Percentiles rank a stretch among this genome's conserved stretches.
phyloP scores from a whole-genome alignment of 345 rosid genomes.

The Syzygium aqueum region DNA sequence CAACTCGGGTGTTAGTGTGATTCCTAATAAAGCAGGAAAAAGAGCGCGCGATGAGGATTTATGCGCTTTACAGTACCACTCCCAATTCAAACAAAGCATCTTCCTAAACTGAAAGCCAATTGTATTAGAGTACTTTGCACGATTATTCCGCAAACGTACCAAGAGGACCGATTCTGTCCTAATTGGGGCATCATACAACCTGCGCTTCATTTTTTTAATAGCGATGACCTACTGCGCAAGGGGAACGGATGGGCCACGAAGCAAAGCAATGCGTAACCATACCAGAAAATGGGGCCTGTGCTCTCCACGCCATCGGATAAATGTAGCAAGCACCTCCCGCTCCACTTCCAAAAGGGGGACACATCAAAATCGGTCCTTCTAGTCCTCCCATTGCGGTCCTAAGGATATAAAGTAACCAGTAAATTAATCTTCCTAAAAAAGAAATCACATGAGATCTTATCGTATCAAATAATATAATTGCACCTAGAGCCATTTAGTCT shows the following conservation, averaged over 20 bases:
- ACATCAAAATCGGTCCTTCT: not conserved
- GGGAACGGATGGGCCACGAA: not conserved
- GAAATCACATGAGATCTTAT: not conserved
- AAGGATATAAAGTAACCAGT: not conserved
- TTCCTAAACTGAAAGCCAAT: not conserved
- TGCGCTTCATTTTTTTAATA: not conserved
- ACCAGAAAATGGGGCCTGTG: not conserved
- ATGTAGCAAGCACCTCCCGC: not conserved
- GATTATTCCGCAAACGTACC: not conserved
- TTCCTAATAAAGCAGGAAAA: not conserved
- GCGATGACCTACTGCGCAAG: not conserved
- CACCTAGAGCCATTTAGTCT: not conserved
- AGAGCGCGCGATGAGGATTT: not conserved
- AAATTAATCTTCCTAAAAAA: not conserved
- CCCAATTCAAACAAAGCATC: fast-evolving
- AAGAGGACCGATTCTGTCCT: not conserved
- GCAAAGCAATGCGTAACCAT: not conserved
- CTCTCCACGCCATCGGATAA: not conserved
- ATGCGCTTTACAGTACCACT: not conserved
- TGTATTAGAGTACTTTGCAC: not conserved
- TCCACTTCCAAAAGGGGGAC: not conserved
- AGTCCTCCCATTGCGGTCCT: not conserved
- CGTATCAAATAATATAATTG: not conserved
- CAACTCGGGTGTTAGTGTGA: not conserved
- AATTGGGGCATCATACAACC: not conserved